These are phyloP conservation scores for Bothia castanella DNA, from an alignment of 1,284 basidiomycete genomes.

Conservation along the genomic window DNA sequence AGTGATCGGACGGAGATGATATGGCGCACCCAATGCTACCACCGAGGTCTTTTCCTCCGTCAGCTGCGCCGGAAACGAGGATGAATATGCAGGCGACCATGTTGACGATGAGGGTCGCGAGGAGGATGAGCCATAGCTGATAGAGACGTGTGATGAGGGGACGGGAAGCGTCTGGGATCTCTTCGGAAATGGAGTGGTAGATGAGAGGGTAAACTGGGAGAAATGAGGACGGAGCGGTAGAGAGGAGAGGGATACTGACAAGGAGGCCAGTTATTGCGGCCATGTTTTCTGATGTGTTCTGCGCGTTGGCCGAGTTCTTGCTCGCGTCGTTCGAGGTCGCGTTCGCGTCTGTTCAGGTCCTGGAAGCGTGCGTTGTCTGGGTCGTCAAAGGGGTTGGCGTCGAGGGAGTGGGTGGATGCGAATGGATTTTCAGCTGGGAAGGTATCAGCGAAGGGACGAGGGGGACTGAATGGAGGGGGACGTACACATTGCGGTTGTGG, in stretches of 20 bases:
- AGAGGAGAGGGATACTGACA: slow-evolving; percentile 47
- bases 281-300: slow-evolving; percentile 74
- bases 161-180: slow-evolving; percentile 82
- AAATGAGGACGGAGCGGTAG: slow-evolving; percentile 20
- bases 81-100: slow-evolving; percentile 88
- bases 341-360: slow-evolving; percentile 69
- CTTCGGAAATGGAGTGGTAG: slow-evolving; percentile 86
- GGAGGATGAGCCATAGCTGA: slow-evolving; percentile 82
- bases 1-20: slow-evolving; percentile 27
- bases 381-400: slow-evolving; percentile 82
- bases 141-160: slow-evolving; percentile 82
- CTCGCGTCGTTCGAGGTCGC: slow-evolving; percentile 77
- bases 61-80: slow-evolving; percentile 69
- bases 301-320: slow-evolving; percentile 61
- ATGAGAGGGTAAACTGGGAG: slow-evolving; percentile 84
- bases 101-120: slow-evolving; percentile 81
- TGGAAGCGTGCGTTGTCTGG: slow-evolving; percentile 51
- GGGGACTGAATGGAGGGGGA: neutral
- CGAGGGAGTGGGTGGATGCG: slow-evolving; percentile 77
- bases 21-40: slow-evolving; percentile 69
- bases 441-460: slow-evolving; percentile 5
- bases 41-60: slow-evolving; percentile 79
- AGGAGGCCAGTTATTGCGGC: slow-evolving; percentile 87
- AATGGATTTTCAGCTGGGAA: slow-evolving; percentile 64
- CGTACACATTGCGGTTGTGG: slow-evolving; percentile 25